A percentile compares a stretch with the other conserved stretches of the same genome.
These are phyloP conservation scores for Penicillium sp. DNA, from an alignment of 2,329 filamentous ascomycete genomes.

Conservation along the genomic window DNA sequence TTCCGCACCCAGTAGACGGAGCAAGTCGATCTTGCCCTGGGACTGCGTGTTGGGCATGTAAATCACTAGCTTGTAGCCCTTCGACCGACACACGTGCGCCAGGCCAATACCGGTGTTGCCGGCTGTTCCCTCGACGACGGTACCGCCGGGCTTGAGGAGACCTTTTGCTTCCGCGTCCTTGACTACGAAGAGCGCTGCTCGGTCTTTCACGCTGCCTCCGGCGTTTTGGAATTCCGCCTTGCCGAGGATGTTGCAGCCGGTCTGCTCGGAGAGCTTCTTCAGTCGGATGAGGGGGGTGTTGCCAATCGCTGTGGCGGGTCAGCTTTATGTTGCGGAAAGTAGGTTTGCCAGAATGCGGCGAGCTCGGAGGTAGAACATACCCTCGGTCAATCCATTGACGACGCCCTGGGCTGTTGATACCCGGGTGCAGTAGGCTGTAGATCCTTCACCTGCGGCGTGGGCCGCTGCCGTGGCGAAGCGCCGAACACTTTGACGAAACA, in stretches of 20 bases:
- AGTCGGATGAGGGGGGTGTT: constrained; percentile 93
- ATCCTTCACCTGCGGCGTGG: constrained; percentile 49
- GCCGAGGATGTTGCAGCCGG: constrained; percentile 88
- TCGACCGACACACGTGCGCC: constrained; percentile 88
- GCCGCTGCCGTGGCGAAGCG: constrained; percentile 63
- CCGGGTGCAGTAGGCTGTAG: constrained; percentile 60
- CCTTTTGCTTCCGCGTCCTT: constrained; percentile 88
- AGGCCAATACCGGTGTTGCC: constrained; percentile 98
- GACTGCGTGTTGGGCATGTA: constrained; percentile 99
- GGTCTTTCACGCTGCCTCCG: constrained; percentile 92
- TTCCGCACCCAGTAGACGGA: constrained; percentile 86
- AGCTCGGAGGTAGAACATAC: constrained; percentile 48
- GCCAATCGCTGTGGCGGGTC: constrained; percentile 68
- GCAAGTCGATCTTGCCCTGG: constrained; percentile 92
- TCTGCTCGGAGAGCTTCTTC: constrained; percentile 81
- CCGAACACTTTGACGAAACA: constrained; percentile 67
- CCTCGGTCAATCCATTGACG: constrained; percentile 74
- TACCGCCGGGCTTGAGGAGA: constrained; percentile 77
- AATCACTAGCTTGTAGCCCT: constrained; percentile 92
- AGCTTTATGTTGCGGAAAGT: background rate
- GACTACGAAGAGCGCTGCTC: constrained; percentile 89
- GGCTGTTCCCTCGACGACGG: constrained; percentile 93
- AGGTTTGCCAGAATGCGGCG: constrained; percentile 3
- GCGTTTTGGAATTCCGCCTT: constrained; percentile 99
- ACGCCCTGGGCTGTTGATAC: constrained; percentile 78